Evolutionary conservation across 2,329 filamentous ascomycete genomes (phyloP).

Genomic region (Cryphonectria carpinicola): DNA sequence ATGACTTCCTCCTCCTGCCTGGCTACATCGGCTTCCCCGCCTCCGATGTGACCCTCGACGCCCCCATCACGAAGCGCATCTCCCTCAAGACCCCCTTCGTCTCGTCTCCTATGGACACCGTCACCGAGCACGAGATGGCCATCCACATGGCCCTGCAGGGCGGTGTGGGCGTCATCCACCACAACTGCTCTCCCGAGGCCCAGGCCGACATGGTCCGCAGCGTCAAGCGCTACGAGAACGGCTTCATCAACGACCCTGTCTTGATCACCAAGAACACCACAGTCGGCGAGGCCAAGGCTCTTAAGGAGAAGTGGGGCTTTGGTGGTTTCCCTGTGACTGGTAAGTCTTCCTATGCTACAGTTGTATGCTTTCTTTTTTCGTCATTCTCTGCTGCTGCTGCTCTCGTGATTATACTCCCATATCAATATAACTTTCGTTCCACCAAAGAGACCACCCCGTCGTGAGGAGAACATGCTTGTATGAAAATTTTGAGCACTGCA

Average conservation of each 20-base stretch:
- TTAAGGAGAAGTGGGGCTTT: constrained; percentile 99
- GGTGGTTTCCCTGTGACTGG: constrained; percentile 98
- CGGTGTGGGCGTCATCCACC: constrained; percentile 93
- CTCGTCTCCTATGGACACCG: constrained; percentile 99
- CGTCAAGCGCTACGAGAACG: constrained; percentile 99
- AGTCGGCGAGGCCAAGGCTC: constrained; percentile 83
- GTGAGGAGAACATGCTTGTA: constrained; percentile 69
- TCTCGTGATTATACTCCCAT: constrained; percentile 77
- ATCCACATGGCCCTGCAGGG: constrained; percentile 94
- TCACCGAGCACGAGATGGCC: constrained; percentile 99
- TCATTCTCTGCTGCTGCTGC: constrained; percentile 27
- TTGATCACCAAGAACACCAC: constrained; percentile 88
- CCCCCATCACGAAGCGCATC: constrained; percentile 93
- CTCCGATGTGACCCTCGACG: constrained; percentile 84
- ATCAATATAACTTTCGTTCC: constrained; percentile 99
- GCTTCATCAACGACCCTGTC: constrained; percentile 95
- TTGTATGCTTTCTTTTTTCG: constrained; percentile 19
- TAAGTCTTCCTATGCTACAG: constrained; percentile 56
- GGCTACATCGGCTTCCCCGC: constrained; percentile 99
- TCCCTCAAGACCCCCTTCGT: constrained; percentile 95
- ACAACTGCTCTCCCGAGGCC: constrained; percentile 97
- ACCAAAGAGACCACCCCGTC: constrained; percentile 88
- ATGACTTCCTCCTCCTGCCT: constrained; percentile 95
- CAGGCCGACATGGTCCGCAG: constrained; percentile 99
- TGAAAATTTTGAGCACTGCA: constrained; percentile 21